Conservation (phyloP, 352 stramenopile genomes). For the Globisporangium takayamanum region DNA sequence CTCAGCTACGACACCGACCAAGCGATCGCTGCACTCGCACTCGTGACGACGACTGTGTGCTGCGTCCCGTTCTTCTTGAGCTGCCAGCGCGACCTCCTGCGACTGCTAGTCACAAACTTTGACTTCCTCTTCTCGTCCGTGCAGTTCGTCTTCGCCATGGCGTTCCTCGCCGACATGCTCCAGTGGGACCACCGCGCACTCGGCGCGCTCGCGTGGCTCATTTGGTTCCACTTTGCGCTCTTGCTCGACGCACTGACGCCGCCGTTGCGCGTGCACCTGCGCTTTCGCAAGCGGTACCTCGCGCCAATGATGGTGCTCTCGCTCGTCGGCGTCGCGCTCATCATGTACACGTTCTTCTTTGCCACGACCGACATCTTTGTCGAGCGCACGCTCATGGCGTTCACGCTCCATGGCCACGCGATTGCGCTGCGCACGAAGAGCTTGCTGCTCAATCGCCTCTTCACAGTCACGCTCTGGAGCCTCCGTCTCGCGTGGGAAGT, state of each 20-base stretch:
- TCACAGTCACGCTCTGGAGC: constrained; percentile 41
- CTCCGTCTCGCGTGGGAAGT: constrained; percentile 30
- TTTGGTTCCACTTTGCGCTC: constrained; percentile 36
- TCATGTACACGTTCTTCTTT: constrained; percentile 29
- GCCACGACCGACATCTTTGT: constrained; percentile 17
- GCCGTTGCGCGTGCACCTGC: constrained; percentile 14
- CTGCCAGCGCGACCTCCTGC: constrained; percentile 20
- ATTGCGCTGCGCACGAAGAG: constrained; percentile 29
- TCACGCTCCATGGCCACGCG: constrained; percentile 14
- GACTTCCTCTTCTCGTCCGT: constrained; percentile 19
- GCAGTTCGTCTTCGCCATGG: constrained; percentile 7
- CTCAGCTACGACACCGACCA: too few species aligned
- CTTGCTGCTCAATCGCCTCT: constrained; percentile 32
- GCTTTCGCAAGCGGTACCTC: constrained; percentile 17
- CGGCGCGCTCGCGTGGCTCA: constrained; percentile 22
- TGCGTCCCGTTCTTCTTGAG: constrained; percentile 10
- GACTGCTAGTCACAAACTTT: constrained; percentile 16
- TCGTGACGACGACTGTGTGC: not conserved
- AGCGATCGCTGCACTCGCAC: constrained; percentile 9
- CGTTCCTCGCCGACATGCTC: constrained; percentile 27
- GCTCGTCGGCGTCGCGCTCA: constrained; percentile 13
- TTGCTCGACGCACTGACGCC: constrained; percentile 41
- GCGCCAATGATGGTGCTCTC: constrained; percentile 19
- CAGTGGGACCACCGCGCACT: constrained; percentile 25
- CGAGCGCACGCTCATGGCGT: constrained; percentile 22